Base-by-base conservation (phyloP, 208 protist genomes). In the Wallacemonas rigidus region DNA sequence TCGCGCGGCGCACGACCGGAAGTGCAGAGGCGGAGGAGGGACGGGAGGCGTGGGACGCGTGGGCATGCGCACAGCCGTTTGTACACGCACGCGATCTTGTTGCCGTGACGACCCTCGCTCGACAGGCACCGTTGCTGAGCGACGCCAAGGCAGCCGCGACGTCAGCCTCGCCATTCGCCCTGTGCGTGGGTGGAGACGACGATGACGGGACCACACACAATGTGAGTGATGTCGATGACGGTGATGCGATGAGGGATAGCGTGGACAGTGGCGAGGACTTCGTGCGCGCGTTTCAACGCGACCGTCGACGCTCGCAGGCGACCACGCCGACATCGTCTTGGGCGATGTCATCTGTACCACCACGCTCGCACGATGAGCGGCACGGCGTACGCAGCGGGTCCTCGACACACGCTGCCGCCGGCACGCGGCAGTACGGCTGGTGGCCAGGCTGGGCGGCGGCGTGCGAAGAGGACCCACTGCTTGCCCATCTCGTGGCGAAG, bases 371-470 rank as follows among this genome's bases (percentile, higher is more conserved):
- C 26, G 26, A 26, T 26, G 26, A 26, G 26, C 26, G 26, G 26
- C 26, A 26, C 26, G 26, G 26, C 26, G 26, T 26, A 26, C 26
- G 26, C 26, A 26, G 26, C 0, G 26, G 26, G 26, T 26, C 26
- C 26, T 26, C 26, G 26, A 26, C 26, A 26, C 26, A 26, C 26
- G 26, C 26, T 57, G 40, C 40, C 53, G 26, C 40, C 40, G 44
- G 54, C 39, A 15, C 56, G 4, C 11, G 12, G 67, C 35, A 60
- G 43, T 65, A 51, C n/a, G 60, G 60, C 53, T 45, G 69, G 44
- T 91, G 86, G 86, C 53, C 64, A 3, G 76, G 75, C 36, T 92
- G 87, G 87, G 75, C 77, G 41, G 71, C 77, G 12, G 84, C 82
- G 17, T 50, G 80, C 1, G 71, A 53, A n/a, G 75, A 74, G 41